Evolutionary conservation across 2,329 filamentous ascomycete species (phyloP).

Genomic region (Epichloe typhina): DNA sequence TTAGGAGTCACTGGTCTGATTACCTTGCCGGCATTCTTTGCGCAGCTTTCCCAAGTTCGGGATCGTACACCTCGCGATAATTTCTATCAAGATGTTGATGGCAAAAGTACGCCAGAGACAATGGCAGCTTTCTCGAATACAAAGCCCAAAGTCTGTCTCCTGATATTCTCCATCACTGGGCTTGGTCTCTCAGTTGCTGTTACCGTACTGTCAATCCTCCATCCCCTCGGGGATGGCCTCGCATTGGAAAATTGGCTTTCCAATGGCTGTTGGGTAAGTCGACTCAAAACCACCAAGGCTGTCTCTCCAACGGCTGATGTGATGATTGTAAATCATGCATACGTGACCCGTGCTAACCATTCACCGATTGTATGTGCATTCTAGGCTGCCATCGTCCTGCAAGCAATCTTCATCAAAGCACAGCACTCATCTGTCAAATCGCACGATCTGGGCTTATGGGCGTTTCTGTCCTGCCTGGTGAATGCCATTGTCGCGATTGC

Average conservation of each 20-base stretch:
- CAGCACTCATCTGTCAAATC: constrained; percentile 37
- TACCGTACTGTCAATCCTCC: constrained; percentile 37
- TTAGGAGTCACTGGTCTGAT: constrained; percentile 23
- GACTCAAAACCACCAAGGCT: background rate
- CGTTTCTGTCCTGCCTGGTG: constrained; percentile 33
- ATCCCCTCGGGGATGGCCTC: constrained; percentile 21
- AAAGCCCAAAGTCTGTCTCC: constrained; percentile 39
- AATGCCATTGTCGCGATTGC: constrained; percentile 30
- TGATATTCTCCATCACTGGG: constrained; percentile 40
- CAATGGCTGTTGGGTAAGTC: constrained; percentile 49
- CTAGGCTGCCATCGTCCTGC: constrained; percentile 38
- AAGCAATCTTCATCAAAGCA: constrained; percentile 35
- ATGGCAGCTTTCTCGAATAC: constrained; percentile 48
- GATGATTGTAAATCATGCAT: background rate
- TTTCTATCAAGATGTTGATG: constrained; percentile 57
- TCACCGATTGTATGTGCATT: background rate
- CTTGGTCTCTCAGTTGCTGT: constrained; percentile 41
- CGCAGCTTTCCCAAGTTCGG: constrained; percentile 21
- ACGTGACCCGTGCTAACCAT: background rate
- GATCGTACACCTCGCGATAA: constrained; percentile 26
- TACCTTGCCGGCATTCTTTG: constrained; percentile 24
- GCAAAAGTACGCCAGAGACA: constrained; percentile 51
- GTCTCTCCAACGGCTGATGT: background rate
- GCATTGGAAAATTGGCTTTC: constrained; percentile 47
- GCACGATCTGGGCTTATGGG: constrained; percentile 40